Evolutionary conservation across 2,329 filamentous ascomycete genomes (phyloP).

Genomic region (Coniosporium tulheliwenetii): DNA sequence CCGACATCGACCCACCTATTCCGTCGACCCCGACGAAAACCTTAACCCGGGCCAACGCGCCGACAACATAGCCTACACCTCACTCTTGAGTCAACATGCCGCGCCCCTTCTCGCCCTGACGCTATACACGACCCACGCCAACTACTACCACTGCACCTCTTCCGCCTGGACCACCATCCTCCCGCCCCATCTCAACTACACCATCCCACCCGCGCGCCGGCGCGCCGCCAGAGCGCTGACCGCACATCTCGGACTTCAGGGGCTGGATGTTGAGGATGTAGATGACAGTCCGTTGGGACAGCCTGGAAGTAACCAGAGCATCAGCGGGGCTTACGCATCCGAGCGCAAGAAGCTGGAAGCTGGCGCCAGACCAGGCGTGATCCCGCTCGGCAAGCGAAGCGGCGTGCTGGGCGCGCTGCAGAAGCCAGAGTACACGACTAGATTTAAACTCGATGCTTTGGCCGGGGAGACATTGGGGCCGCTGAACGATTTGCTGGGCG

Average conservation of each 20-base stretch:
- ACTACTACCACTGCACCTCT: conserved; percentile 64
- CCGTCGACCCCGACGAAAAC: conserved; percentile 9
- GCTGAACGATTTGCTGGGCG: conserved; percentile 45
- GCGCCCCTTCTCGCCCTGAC: conserved; percentile 69
- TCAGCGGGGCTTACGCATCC: conserved; percentile 6
- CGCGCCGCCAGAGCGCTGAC: conserved; percentile 55
- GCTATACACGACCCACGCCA: conserved; percentile 78
- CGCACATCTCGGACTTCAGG: conserved; percentile 29
- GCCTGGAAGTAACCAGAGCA: not conserved
- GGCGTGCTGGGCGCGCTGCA: conserved; percentile 48
- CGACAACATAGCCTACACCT: conserved; percentile 27
- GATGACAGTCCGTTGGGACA: conserved; percentile 5
- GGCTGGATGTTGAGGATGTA: conserved; percentile 27
- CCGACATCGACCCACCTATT: conserved; percentile 12
- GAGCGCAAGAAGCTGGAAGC: conserved; percentile 1
- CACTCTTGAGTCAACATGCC: conserved; percentile 62
- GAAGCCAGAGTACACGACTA: conserved; percentile 50
- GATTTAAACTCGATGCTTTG: conserved; percentile 62
- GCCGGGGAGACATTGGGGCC: conserved; percentile 57
- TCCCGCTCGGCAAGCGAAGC: conserved; percentile 34
- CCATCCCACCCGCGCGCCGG: conserved; percentile 59
- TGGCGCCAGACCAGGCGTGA: conserved; percentile 26
- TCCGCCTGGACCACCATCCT: conserved; percentile 69
- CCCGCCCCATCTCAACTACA: conserved; percentile 78
- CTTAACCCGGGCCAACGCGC: conserved; percentile 16